These are phyloP conservation scores for Picochlorum sp. DNA, from an alignment of 139 green algal species.

Conservation along the genomic window DNA sequence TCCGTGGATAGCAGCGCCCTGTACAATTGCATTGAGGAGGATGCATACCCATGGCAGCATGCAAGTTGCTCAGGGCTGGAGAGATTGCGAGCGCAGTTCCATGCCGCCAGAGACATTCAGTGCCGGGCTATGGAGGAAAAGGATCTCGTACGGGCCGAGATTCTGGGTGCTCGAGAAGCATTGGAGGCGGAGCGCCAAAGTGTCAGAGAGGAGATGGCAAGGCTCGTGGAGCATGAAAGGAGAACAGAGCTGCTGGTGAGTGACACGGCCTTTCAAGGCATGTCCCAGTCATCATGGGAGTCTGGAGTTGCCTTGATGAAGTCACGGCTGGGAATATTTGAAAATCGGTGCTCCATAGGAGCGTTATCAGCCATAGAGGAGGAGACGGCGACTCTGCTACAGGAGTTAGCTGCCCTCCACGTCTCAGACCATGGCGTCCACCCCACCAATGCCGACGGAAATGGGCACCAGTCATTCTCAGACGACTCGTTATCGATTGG, in stretches of 20 bases:
- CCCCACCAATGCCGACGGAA: background rate
- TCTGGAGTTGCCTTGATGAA: background rate
- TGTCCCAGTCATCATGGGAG: slow-evolving; percentile 5
- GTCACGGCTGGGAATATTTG: background rate
- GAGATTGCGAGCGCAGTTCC: slow-evolving; percentile 1
- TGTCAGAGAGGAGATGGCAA: slow-evolving; percentile 4
- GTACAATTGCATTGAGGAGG: slow-evolving; percentile 4
- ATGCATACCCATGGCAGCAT: slow-evolving; percentile 3
- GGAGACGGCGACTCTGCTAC: background rate
- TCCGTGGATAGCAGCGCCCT: slow-evolving; percentile 1
- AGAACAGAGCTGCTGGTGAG: slow-evolving; percentile 1
- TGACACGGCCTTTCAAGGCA: slow-evolving; percentile 2
- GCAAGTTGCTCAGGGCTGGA: slow-evolving; percentile 1
- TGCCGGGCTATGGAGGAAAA: slow-evolving; percentile 3
- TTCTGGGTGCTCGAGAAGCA: background rate
- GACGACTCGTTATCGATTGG: background rate
- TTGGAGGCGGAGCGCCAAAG: background rate
- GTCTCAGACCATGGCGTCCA: slow-evolving; percentile 3
- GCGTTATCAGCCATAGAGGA: slow-evolving; percentile 1
- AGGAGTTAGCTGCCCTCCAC: background rate
- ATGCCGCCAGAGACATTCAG: background rate
- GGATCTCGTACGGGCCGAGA: background rate
- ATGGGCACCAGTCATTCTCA: slow-evolving; percentile 3
- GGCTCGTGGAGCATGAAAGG: background rate
- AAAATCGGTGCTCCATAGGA: slow-evolving; percentile 1